Conservation (phyloP, 345 rosid species). For the Sonneratia caseolaris region DNA sequence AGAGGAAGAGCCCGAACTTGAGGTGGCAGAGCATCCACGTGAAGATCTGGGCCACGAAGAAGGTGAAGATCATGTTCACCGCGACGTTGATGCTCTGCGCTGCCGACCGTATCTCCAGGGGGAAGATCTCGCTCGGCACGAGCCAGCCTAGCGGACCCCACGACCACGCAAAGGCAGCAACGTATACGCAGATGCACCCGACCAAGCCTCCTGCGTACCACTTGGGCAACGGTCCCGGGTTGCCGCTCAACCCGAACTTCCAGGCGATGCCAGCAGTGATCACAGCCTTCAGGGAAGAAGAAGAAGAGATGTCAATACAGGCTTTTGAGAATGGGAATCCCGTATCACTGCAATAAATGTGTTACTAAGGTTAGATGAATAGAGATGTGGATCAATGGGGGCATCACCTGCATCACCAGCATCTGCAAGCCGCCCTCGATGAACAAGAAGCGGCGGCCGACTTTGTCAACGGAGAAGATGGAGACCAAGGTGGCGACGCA, state of each 20-base stretch:
- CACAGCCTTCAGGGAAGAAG: slow-evolving; percentile 15
- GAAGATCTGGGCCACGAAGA: slow-evolving; percentile 35
- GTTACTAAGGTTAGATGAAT: neutral
- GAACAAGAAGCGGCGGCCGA: slow-evolving; percentile 45
- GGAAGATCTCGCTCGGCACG: slow-evolving; percentile 41
- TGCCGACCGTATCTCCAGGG: slow-evolving; percentile 32
- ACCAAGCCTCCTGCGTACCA: slow-evolving; percentile 23
- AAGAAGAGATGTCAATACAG: neutral
- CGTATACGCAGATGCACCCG: slow-evolving; percentile 26
- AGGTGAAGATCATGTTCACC: slow-evolving; percentile 31
- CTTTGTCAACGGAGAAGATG: slow-evolving; percentile 47
- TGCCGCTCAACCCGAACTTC: slow-evolving; percentile 45
- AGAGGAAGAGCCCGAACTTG: slow-evolving; percentile 21
- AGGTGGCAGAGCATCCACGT: slow-evolving; percentile 35
- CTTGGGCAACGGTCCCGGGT: slow-evolving; percentile 23
- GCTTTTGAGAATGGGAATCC: too few relatives aligned
- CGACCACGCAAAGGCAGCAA: slow-evolving; percentile 36
- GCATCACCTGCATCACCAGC: neutral
- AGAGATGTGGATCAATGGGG: too few relatives aligned
- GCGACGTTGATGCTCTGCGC: slow-evolving; percentile 42
- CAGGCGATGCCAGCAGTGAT: slow-evolving; percentile 29
- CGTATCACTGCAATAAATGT: neutral
- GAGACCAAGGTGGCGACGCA: slow-evolving; percentile 32
- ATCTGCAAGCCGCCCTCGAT: slow-evolving; percentile 26
- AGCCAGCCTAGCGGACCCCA: slow-evolving; percentile 55